Base-by-base conservation (phyloP, 176 grass and related monocot species). In the Canna indica region DNA sequence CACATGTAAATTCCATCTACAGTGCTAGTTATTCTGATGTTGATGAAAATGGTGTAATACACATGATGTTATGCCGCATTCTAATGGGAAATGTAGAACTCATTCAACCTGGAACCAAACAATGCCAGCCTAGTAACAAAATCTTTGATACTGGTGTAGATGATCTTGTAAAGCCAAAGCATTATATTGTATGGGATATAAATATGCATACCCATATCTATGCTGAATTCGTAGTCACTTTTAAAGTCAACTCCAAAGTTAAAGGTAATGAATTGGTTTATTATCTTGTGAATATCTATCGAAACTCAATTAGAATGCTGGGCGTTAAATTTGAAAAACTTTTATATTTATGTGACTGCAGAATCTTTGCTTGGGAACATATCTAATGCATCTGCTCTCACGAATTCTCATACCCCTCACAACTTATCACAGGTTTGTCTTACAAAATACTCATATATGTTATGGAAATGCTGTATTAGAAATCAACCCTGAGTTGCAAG, bases 71-170 rank as follows among this genome's bases (percentile, higher is more conserved):
- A 28, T 99, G 95, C 80, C 90, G 86, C 75, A 83, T 99, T 59
- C 75, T 99, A 70, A 88, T 99, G 95, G 95, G 95, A 77, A 99
- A 94, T 47, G 84, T 93, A 80, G 95, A 99, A 85, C 69, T 90
- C 73, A 85, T 99, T 80, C 82, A 76, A 59, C 78, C 67, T 69
- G 95, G 95, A 84, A 94, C 90, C 71, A 83, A 88, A 67, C 95
- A 99, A 73, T 70, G 62, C 74, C 70, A n/a, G 59, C 78, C 95
- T 72, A 93, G 83, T 83, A 90, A 67, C 54, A 68, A 77, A 25
- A 80, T 76, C 81, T 90, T 88, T 76, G 95, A 99, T 79, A 99
- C 82, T 75, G 95, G 95, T 53, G 86, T 94, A 87, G 95, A 99
- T 85, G 84, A 94, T 80, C 33, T 87, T 74, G 66, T 86, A 81